Percentiles rank a stretch among this genome's conserved stretches.
These are phyloP conservation scores for Physcomitrellopsis africana DNA, from an alignment of 225 moss, liverwort and hornwort genomes.

Conservation along the genomic window DNA sequence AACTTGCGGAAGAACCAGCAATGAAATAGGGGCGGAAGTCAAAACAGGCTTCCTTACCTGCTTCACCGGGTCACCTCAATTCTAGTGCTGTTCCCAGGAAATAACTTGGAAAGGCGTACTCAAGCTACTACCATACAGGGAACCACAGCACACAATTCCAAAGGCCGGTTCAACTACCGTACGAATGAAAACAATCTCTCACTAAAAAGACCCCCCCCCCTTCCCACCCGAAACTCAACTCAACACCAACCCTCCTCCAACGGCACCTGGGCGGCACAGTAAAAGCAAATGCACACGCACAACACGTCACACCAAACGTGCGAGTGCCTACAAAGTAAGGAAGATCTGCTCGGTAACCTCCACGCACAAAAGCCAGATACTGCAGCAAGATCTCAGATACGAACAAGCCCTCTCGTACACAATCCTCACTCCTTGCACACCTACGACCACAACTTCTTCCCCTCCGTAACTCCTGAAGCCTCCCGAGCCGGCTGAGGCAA, in stretches of 20 bases:
- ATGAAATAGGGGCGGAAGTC: constrained; percentile 4
- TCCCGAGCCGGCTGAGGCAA: no score
- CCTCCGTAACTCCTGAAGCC: neutral
- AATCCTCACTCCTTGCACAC: no score
- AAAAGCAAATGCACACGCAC: constrained; percentile 20
- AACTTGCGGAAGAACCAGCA: neutral
- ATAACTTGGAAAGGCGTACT: constrained; percentile 44
- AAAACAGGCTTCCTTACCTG: constrained; percentile 32
- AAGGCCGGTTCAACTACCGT: constrained; percentile 39
- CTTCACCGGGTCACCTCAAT: constrained; percentile 35
- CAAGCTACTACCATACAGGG: constrained; percentile 44
- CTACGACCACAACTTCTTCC: neutral
- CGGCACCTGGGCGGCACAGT: constrained; percentile 23
- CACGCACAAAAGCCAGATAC: constrained; percentile 54
- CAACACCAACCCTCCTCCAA: neutral
- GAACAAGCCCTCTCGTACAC: neutral
- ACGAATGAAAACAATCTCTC: constrained; percentile 24
- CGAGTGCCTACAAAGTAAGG: constrained; percentile 45
- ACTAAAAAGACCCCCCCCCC: neutral
- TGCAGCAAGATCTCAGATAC: constrained; percentile 17
- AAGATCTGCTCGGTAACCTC: constrained; percentile 46
- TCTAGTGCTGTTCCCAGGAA: constrained; percentile 58
- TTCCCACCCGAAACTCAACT: neutral
- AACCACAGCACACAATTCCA: constrained; percentile 48
- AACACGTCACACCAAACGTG: constrained; percentile 32